Percentiles rank a stretch among this genome's conserved stretches.
phyloP scores from a whole-genome alignment of 352 stramenopile species.

The Phytophthora kernoviae region DNA sequence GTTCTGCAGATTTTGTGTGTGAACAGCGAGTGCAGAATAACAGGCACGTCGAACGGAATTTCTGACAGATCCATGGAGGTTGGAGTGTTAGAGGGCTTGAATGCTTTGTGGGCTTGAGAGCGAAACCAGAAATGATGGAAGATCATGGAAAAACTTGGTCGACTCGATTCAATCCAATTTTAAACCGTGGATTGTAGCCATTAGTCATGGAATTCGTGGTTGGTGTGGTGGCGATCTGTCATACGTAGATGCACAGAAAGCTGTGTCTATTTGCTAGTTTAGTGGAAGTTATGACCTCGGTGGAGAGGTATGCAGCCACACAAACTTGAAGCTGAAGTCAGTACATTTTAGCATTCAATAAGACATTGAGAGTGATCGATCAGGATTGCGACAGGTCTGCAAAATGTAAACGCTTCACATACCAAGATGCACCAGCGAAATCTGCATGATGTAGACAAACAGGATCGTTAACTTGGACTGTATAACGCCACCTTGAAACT shows the following conservation, averaged over 20 bases:
- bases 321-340: slow-evolving; percentile 32
- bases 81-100: background rate
- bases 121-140: background rate
- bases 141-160: background rate
- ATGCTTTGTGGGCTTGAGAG: background rate
- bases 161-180: too few relatives aligned
- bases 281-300: too few relatives aligned
- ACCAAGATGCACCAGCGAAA: slow-evolving; percentile 35
- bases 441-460: slow-evolving; percentile 37
- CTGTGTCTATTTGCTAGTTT: too few relatives aligned
- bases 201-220: too few relatives aligned
- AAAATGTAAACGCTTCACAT: background rate
- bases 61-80: slow-evolving; percentile 1
- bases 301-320: slow-evolving; percentile 8
- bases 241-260: too few relatives aligned
- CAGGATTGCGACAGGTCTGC: too few relatives aligned
- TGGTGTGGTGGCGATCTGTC: too few relatives aligned
- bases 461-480: slow-evolving; percentile 34
- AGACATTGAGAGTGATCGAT: too few relatives aligned
- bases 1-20: slow-evolving; percentile 2
- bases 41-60: slow-evolving; percentile 5
- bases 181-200: too few relatives aligned
- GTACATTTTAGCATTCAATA: slow-evolving; percentile 11
- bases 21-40: slow-evolving; percentile 6
- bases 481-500: slow-evolving; percentile 23